Conservation (phyloP, 768 basidiomycete genomes). For the Mrakia blollopis region DNA sequence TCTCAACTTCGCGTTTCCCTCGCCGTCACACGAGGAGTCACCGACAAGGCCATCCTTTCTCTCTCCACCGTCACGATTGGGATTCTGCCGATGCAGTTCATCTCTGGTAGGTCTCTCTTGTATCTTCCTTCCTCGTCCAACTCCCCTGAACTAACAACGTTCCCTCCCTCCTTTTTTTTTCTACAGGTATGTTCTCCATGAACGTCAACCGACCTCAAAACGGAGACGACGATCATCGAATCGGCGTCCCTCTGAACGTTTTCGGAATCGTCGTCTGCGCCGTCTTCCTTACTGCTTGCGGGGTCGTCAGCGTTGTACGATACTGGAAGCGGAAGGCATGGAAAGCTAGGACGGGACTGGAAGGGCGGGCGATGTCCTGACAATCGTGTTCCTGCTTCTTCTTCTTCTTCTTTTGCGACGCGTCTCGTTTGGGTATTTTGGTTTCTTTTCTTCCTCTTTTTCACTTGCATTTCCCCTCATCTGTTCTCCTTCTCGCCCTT, state of each 20-base stretch:
- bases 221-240: conserved; percentile 39
- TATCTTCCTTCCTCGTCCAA: background rate
- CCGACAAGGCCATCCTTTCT: conserved; percentile 62
- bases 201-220: conserved; percentile 66
- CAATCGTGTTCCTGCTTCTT: too few species aligned
- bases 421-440: too few species aligned
- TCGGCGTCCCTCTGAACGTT: conserved; percentile 48
- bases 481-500: too few species aligned
- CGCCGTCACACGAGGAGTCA: conserved; percentile 56
- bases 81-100: conserved; percentile 60
- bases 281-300: background rate
- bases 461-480: too few species aligned
- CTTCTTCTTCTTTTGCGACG: too few species aligned
- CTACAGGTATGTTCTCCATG: conserved; percentile 60
- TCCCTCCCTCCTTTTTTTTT: conserved; percentile 34
- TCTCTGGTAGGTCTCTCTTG: conserved; percentile 42
- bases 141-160: background rate
- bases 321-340: conserved; percentile 23
- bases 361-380: background rate
- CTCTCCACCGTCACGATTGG: conserved; percentile 65
- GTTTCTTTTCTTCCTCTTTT: too few species aligned
- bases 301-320: background rate
- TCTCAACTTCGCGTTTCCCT: conserved; percentile 65
- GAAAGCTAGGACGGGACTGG: background rate
- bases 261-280: conserved; percentile 56